These are phyloP conservation scores for Phytophthora ramorum DNA, from an alignment of 352 stramenopile genomes.

Conservation along the genomic window DNA sequence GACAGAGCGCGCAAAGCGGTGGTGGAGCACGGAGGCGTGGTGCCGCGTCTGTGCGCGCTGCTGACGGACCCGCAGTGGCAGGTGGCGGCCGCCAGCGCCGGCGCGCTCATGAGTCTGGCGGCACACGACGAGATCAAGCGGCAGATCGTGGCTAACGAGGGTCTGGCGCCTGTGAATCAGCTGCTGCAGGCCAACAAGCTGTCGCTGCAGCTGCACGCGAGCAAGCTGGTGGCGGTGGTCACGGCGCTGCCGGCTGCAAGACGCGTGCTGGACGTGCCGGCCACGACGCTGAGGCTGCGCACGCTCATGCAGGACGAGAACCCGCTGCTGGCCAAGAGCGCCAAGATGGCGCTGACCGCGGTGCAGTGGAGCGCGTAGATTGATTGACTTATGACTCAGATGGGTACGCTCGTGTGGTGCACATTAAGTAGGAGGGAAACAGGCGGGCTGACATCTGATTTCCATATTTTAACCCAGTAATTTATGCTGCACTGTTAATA, in stretches of 20 bases:
- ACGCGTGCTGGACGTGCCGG: slow-evolving; percentile 50
- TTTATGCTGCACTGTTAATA: neutral
- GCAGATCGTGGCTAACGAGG: slow-evolving; percentile 58
- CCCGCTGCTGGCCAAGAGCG: slow-evolving; percentile 60
- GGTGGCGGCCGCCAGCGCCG: slow-evolving; percentile 55
- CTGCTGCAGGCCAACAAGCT: slow-evolving; percentile 66
- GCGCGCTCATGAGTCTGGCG: slow-evolving; percentile 72
- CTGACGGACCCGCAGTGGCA: slow-evolving; percentile 64
- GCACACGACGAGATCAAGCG: slow-evolving; percentile 78
- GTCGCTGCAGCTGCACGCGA: slow-evolving; percentile 67
- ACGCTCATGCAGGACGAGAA: slow-evolving; percentile 54
- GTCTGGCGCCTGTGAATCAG: slow-evolving; percentile 57
- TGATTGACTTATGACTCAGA: slow-evolving; percentile 24
- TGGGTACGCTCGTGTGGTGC: slow-evolving; percentile 20
- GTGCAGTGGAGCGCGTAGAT: slow-evolving; percentile 70
- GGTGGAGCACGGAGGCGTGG: slow-evolving; percentile 57
- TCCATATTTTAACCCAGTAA: slow-evolving; percentile 34
- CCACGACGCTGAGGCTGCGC: slow-evolving; percentile 60
- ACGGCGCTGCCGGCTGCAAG: slow-evolving; percentile 65
- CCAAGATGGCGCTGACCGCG: slow-evolving; percentile 52
- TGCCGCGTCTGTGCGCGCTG: slow-evolving; percentile 61
- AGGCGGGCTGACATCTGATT: slow-evolving; percentile 31
- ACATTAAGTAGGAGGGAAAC: slow-evolving; percentile 22
- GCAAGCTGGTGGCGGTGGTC: slow-evolving; percentile 71
- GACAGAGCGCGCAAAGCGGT: slow-evolving; percentile 67